Base-by-base conservation (phyloP, 2,329 filamentous ascomycete genomes). In the Apiospora saccharicola region DNA sequence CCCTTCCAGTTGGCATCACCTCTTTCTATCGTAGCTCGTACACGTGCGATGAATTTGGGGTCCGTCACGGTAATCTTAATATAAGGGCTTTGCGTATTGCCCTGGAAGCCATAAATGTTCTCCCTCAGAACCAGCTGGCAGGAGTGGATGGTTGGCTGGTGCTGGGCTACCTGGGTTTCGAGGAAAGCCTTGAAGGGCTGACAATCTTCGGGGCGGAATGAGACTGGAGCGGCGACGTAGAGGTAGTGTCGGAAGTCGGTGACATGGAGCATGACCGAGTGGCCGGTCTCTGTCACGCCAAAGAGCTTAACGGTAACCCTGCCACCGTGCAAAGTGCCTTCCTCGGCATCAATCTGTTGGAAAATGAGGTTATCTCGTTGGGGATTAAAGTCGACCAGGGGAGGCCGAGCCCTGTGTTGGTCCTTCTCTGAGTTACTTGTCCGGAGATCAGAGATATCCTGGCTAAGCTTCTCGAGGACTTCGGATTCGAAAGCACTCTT, bases 231-330 rank as follows among this genome's bases (percentile, higher is more conserved):
- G 13, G 94, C 93, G 67, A 98, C 91, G 79, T 98, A 99, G 71
- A 99, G 90, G 80, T 99, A 99, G 81, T 99, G 96, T 77, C 94
- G 92, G 83, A 99, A 99, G 79, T 95, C 94, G 22, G 94, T 98
- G 74, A 99, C 95, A 81, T 99, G 96, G 16, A 99, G 87, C 82
- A 99, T 90, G 51, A 98, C 94, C 3, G 96, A 99, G 82, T 99
- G 93, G 71, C 96, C 96, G 73, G 86, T 81, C 77, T 90, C 83
- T 1, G 94, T 98, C 4, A 98, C 95, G 78, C 96, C 96, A 83
- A 98, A 99, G 26, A 99, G 88, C 85, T 96, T 97, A 72, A 99
- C 90, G 0, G 94, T 92, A 0, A 94, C 87, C 79, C 83, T 91
- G 26, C 94, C 94, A 68, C 93, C 93, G 80, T 92, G 86, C 1